Evolutionary conservation across 768 basidiomycete genomes (phyloP).

Genomic region (Lyophyllum decastes): DNA sequence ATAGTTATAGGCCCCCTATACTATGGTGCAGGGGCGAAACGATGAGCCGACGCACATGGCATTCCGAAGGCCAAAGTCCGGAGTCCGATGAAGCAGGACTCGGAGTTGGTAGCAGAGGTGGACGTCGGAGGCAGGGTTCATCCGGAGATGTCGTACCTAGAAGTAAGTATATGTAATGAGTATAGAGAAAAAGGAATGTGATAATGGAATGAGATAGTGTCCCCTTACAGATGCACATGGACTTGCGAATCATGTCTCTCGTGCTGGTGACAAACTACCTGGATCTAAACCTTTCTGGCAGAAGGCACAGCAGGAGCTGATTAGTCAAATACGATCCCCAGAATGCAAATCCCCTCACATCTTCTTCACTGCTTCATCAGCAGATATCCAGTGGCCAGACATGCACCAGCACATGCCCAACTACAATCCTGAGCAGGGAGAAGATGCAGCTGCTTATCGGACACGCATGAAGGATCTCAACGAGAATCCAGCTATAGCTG

Average conservation of each 20-base stretch:
- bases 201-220: too few relatives aligned
- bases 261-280: conserved; percentile 17
- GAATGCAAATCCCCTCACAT: conserved; percentile 22
- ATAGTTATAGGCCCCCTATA: too few relatives aligned
- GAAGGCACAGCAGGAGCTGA: conserved; percentile 1
- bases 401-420: conserved; percentile 30
- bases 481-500: conserved; percentile 25
- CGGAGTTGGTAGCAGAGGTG: too few relatives aligned
- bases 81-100: too few relatives aligned
- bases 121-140: too few relatives aligned
- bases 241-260: conserved; percentile 16
- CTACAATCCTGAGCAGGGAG: conserved; percentile 2
- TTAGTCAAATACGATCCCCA: conserved; percentile 19
- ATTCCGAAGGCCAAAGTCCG: too few relatives aligned
- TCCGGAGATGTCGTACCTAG: too few relatives aligned
- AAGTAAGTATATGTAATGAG: too few relatives aligned
- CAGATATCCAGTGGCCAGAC: conserved; percentile 32
- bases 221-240: conserved; percentile 15
- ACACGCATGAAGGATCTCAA: conserved; percentile 16
- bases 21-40: too few relatives aligned
- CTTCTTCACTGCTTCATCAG: conserved; percentile 27
- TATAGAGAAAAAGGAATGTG: too few relatives aligned
- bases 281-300: conserved; percentile 26
- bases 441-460: conserved; percentile 15
- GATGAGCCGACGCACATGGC: too few relatives aligned